Evolutionary conservation across 108 stramenopile genomes (phyloP).

Genomic region (Cylindrotheca fusiformis): DNA sequence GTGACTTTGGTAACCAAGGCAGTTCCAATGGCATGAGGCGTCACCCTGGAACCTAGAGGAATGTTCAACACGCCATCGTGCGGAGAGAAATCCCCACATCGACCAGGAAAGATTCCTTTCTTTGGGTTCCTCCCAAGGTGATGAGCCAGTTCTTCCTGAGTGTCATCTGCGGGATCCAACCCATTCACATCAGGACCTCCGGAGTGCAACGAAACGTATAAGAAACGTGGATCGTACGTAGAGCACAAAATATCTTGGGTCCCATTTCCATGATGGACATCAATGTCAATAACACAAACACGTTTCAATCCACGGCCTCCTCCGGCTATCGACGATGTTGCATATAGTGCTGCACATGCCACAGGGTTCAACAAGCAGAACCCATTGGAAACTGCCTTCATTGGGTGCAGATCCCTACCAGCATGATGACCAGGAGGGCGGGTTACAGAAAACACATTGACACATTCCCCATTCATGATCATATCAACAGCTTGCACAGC

Average conservation of each 20-base stretch:
- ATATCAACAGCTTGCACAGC: conserved; percentile 83
- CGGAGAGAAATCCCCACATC: conserved; percentile 82
- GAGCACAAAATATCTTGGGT: conserved; percentile 89
- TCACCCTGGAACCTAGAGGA: conserved; percentile 76
- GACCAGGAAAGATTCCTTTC: conserved; percentile 84
- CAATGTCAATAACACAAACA: conserved; percentile 91
- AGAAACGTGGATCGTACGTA: conserved; percentile 86
- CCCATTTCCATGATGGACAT: conserved; percentile 95
- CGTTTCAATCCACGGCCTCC: conserved; percentile 80
- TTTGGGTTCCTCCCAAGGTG: conserved; percentile 41
- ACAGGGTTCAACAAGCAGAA: conserved; percentile 97
- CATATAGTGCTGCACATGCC: conserved; percentile 95
- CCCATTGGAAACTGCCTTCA: conserved; percentile 92
- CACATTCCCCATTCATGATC: conserved; percentile 79
- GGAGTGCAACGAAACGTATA: conserved; percentile 89
- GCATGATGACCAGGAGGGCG: conserved; percentile 96
- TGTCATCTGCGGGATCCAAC: conserved; percentile 55
- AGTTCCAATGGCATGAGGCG: conserved; percentile 66
- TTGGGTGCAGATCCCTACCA: conserved; percentile 77
- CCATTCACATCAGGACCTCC: conserved; percentile 81
- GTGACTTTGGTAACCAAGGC: conserved; percentile 71
- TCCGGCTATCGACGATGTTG: conserved; percentile 70
- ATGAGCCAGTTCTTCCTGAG: conserved; percentile 42
- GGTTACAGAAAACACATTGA: conserved; percentile 88
- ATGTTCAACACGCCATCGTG: conserved; percentile 87